These are phyloP conservation scores for Tagetes erecta DNA, from an alignment of 129 eudicot genomes.

Conservation along the genomic window DNA sequence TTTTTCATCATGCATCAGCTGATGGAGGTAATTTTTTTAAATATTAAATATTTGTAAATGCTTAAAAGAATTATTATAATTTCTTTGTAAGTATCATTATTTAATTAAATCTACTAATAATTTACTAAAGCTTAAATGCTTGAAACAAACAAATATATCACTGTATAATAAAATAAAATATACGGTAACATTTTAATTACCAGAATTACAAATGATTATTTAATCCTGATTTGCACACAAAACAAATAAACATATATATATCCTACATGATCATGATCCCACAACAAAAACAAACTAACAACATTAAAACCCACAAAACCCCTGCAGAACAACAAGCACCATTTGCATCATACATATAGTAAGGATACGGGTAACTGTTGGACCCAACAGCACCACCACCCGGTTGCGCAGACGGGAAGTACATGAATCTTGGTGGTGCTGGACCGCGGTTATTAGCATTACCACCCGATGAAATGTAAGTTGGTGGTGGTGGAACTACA, in stretches of 20 bases:
- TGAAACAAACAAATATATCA: not conserved
- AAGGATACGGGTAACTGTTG: conserved; percentile 41
- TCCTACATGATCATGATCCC: not conserved
- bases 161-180: not conserved
- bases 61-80: too few relatives aligned
- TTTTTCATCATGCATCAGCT: too few relatives aligned
- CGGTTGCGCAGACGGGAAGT: conserved; percentile 36
- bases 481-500: conserved; percentile 43
- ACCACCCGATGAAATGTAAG: conserved; percentile 30
- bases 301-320: not conserved
- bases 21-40: too few relatives aligned
- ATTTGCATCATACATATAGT: conserved; percentile 52
- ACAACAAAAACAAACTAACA: conserved; percentile 14
- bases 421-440: conserved; percentile 40
- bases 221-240: not conserved
- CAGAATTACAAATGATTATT: not conserved
- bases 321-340: conserved; percentile 27
- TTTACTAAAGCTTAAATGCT: too few relatives aligned
- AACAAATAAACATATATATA: not conserved
- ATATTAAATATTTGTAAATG: too few relatives aligned
- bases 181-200: not conserved
- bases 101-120: too few relatives aligned
- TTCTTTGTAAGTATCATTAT: too few relatives aligned
- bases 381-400: conserved; percentile 31
- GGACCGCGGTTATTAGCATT: conserved; percentile 14